Base-by-base conservation (phyloP, 1,139 yeast genomes). In the Nadsonia commutata region DNA sequence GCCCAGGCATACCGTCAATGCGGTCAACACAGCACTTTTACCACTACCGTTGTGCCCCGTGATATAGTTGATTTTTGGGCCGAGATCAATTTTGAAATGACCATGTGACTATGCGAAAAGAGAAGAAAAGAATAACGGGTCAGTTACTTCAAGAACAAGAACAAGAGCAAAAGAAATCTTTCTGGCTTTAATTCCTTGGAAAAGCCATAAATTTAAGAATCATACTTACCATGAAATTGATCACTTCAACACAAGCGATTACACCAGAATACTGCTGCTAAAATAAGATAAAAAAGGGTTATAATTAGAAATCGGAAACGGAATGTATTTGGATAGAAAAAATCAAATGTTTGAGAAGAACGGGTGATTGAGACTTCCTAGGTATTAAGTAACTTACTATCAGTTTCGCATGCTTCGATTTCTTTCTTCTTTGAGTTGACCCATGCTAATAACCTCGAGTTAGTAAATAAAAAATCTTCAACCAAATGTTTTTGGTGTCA, bases 41-140 rank as follows among this genome's bases (percentile, higher is more conserved):
- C 99, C 99, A 31, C 94, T 80, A 2, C 99, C 99, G 56, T 93
- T 93, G 50, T 83, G 74, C 11, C 99, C 99, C 33, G 86, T 83
- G 46, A 93, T 84, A 56, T 93, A 85, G 60, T 90, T 93, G 50
- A 90, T 70, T 46, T 80, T 76, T 0, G 94, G 94, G 0, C 95
- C 95, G 38, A 93, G 68, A 2, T 72, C 73, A 17, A 90, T 63
- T 45, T 76, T 78, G 54, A 93, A 81, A 43, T 82, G 76, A 40
- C 76, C 80, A 56, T 90, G 98, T 51, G 86, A 75, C 97, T 27
- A 27, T 11, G n/a, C n/a, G n/a, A 13, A 27, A 27, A 51, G 21
- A 13, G 3, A 19, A 9, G n/a, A 23, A 31, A 20, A 27, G 4
- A 27, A 27, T 21, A 21, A 21, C 9, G 23, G n/a, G n/a, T n/a